phyloP scores from a whole-genome alignment of 345 rosid genomes.

The Moringa oleifera region DNA sequence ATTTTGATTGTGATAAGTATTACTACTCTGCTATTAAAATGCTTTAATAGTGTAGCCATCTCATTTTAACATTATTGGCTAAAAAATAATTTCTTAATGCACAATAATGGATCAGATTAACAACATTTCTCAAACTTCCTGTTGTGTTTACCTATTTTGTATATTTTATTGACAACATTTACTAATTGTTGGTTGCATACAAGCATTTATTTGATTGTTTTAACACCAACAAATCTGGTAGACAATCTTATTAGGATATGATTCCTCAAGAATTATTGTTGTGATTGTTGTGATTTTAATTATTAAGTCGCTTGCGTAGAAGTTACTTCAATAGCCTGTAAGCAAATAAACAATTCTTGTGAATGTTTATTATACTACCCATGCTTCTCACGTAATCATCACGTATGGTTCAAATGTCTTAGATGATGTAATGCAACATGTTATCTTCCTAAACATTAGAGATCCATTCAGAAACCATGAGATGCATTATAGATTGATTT shows the following conservation, averaged over 20 bases:
- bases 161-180: not conserved
- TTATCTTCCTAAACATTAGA: slow-evolving; percentile 40
- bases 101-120: not conserved
- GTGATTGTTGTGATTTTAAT: not conserved
- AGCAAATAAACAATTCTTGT: slow-evolving; percentile 92
- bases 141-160: not conserved
- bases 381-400: slow-evolving; percentile 68
- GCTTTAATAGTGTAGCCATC: not conserved
- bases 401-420: slow-evolving; percentile 80
- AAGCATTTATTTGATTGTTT: slow-evolving; percentile 98
- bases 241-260: slow-evolving; percentile 95
- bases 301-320: slow-evolving; percentile 23
- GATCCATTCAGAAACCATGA: slow-evolving; percentile 95
- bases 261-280: slow-evolving; percentile 79
- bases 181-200: slow-evolving; percentile 20
- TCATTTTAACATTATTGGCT: not conserved
- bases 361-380: slow-evolving; percentile 41
- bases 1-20: slow-evolving; percentile 6
- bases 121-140: too few relatives aligned
- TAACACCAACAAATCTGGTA: slow-evolving; percentile 83
- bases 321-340: slow-evolving; percentile 91
- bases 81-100: not conserved
- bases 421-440: slow-evolving; percentile 27
- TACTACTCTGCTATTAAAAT: not conserved
- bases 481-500: slow-evolving; percentile 85